Percentiles rank a stretch among this genome's conserved stretches.
phyloP scores from a whole-genome alignment of 2,329 filamentous ascomycete species.

The Trichoderma sp. region DNA sequence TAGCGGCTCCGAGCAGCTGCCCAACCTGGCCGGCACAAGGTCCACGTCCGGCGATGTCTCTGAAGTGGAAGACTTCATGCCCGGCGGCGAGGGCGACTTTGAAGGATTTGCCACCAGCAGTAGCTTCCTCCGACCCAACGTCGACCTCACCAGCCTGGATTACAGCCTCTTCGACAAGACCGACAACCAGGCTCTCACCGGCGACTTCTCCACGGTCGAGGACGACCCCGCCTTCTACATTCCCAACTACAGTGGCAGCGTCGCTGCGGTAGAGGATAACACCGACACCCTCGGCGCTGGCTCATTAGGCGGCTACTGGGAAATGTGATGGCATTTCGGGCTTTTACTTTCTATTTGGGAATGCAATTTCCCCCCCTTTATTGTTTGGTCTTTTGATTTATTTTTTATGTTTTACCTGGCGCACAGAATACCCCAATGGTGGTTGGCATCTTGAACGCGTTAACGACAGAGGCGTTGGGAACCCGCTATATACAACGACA shows the following conservation, averaged over 20 bases:
- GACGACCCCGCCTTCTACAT: slow-evolving; percentile 52
- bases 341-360: background rate
- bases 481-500: slow-evolving; percentile 18
- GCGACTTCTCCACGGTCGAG: slow-evolving; percentile 50
- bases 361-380: background rate
- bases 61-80: slow-evolving; percentile 60
- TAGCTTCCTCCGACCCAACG: slow-evolving; percentile 44
- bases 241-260: slow-evolving; percentile 44
- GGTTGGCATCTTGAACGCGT: slow-evolving; percentile 18
- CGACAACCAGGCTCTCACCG: slow-evolving; percentile 39
- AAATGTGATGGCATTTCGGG: slow-evolving; percentile 31
- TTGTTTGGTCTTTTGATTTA: slow-evolving; percentile 5
- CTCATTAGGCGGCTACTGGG: slow-evolving; percentile 37
- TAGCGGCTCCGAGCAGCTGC: slow-evolving; percentile 53
- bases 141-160: slow-evolving; percentile 51
- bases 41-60: slow-evolving; percentile 67
- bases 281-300: slow-evolving; percentile 35
- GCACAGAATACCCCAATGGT: slow-evolving; percentile 34
- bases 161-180: slow-evolving; percentile 57
- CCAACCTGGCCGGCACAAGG: slow-evolving; percentile 54
- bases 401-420: slow-evolving; percentile 22
- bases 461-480: slow-evolving; percentile 20
- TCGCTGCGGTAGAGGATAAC: slow-evolving; percentile 37
- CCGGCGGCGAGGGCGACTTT: slow-evolving; percentile 48
- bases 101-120: slow-evolving; percentile 48